A percentile compares a stretch with the other conserved stretches of the same genome.
Conservation (phyloP, 352 stramenopile species). For the Phytopythium litorale region DNA sequence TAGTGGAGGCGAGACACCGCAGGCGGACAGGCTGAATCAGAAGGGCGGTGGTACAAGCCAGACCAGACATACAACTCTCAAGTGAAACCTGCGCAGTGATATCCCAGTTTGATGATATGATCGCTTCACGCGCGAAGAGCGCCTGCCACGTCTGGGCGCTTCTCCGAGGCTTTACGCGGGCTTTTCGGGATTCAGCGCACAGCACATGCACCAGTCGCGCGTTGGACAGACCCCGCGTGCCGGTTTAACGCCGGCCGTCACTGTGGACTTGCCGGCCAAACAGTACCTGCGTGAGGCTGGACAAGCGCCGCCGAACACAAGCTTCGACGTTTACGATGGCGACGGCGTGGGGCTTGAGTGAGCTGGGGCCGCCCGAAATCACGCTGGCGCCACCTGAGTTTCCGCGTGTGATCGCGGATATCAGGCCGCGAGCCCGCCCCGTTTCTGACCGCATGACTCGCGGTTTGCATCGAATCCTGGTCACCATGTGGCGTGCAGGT, state of each 20-base stretch:
- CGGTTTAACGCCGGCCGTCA: too few species aligned
- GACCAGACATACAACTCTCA: background rate
- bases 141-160: background rate
- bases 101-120: constrained; percentile 4
- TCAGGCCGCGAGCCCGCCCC: constrained; percentile 10
- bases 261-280: too few species aligned
- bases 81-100: constrained; percentile 1
- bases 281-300: too few species aligned
- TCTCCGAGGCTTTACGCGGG: background rate
- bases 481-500: background rate
- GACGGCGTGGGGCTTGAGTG: background rate
- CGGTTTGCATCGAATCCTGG: background rate
- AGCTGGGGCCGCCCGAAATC: background rate
- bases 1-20: background rate
- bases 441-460: background rate
- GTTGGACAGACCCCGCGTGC: too few species aligned
- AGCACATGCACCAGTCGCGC: background rate
- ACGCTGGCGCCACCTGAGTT: constrained; percentile 23
- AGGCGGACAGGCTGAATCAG: background rate
- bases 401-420: constrained; percentile 27
- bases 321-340: too few species aligned
- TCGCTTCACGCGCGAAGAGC: background rate
- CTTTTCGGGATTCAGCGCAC: background rate
- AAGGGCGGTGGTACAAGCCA: background rate
- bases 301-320: too few species aligned